Evolutionary conservation across 2,329 filamentous ascomycete genomes (phyloP).

Genomic region (Huntiella savannae): DNA sequence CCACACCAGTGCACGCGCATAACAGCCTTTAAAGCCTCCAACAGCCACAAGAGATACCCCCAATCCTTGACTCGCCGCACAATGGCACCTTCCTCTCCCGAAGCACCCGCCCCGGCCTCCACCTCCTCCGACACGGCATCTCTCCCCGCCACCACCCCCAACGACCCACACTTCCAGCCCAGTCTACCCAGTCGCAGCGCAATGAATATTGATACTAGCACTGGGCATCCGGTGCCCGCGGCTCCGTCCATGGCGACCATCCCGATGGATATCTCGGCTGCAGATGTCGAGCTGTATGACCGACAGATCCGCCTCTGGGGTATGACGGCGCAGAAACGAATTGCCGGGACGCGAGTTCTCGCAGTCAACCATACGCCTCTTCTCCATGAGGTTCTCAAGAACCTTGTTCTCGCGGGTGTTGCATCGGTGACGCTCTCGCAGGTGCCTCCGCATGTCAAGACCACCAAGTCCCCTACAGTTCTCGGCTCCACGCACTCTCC

Average conservation of each 20-base stretch:
- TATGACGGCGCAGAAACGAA: slow-evolving; percentile 81
- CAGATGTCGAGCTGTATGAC: slow-evolving; percentile 95
- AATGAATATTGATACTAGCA: background rate
- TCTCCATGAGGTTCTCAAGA: slow-evolving; percentile 91
- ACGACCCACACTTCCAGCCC: no score
- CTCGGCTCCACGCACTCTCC: slow-evolving; percentile 59
- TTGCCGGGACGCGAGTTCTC: slow-evolving; percentile 75
- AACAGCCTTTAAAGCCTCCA: background rate
- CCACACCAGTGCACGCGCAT: no score
- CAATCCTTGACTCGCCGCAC: background rate
- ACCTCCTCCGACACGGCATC: background rate
- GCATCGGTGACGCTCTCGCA: slow-evolving; percentile 66
- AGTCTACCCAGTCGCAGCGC: no score
- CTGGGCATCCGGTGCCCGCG: background rate
- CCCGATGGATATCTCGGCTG: slow-evolving; percentile 25
- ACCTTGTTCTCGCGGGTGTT: slow-evolving; percentile 84
- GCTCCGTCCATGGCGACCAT: background rate
- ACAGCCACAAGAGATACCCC: background rate
- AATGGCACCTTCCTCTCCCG: background rate
- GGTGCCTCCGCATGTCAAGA: slow-evolving; percentile 64
- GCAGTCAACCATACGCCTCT: slow-evolving; percentile 76
- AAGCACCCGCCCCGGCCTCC: background rate
- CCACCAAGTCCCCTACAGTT: slow-evolving; percentile 31
- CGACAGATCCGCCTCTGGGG: slow-evolving; percentile 96
- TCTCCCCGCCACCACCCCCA: background rate